Conservation (phyloP, 2,329 filamentous ascomycete species). For the Sporothrix globosa region DNA sequence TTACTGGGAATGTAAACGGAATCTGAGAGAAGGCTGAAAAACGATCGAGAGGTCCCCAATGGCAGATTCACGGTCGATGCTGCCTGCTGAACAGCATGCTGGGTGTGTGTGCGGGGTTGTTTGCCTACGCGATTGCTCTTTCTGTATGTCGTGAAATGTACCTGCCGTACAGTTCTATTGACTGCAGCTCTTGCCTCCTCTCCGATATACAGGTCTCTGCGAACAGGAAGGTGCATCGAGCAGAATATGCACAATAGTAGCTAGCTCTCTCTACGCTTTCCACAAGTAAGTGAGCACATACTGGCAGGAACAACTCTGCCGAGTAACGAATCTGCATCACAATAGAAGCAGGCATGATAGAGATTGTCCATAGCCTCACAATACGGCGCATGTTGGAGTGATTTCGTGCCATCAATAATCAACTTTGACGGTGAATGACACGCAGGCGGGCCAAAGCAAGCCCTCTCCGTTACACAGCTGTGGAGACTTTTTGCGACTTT, state of each 20-base stretch:
- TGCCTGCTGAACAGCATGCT: not conserved
- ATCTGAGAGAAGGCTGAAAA: constrained; percentile 14
- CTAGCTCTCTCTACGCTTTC: too few relatives aligned
- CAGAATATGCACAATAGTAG: not conserved
- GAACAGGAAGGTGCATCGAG: not conserved
- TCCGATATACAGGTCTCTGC: not conserved
- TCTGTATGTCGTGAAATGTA: not conserved
- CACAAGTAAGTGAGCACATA: not conserved
- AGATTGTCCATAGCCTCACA: too few relatives aligned
- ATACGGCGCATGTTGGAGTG: too few relatives aligned
- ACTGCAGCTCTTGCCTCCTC: too few relatives aligned
- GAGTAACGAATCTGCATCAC: too few relatives aligned
- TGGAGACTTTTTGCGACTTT: not conserved
- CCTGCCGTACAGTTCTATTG: too few relatives aligned
- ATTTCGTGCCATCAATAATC: not conserved
- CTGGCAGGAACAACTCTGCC: not conserved
- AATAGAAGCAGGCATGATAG: not conserved
- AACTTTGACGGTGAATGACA: not conserved
- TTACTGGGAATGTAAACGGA: not conserved
- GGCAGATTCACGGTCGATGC: not conserved
- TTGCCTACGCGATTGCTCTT: not conserved
- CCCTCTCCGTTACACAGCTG: constrained; percentile 13
- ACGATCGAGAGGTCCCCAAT: not conserved
- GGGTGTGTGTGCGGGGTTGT: not conserved
- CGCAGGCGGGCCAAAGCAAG: not conserved